Base-by-base conservation (phyloP, 1,139 yeast genomes). In the Blastobotrys buckinghamii region DNA sequence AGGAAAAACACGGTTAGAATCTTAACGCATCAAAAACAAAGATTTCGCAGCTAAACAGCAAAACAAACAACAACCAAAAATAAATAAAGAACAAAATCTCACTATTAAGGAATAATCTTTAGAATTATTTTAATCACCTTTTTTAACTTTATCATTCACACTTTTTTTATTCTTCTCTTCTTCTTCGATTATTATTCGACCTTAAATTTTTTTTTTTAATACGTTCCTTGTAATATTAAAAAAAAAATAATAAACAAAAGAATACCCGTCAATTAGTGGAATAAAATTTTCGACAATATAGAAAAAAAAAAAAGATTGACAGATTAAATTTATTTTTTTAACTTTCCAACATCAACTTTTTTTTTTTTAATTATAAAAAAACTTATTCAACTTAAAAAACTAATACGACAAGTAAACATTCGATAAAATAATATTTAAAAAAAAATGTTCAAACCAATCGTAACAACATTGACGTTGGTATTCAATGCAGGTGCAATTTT, bases 401-500 rank as follows among this genome's bases (percentile, higher is more conserved):
- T 15, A 32, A 32, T 5, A 32, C 4, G 17, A 32, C 16, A 32
- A 32, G 7, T 15, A 32, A 5, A 32, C 6, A 32, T 29, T 29
- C 12, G 33, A 10, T 13, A n/a, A n/a, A n/a, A 8, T n/a, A 13
- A 36, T 19, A 39, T 17, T 6, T 10, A 13, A 41, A 44, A 27
- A 41, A 45, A 35, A 16, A 35, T 45, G 42, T 32, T 42, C 39
- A 53, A 58, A 34, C 43, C 51, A 32, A 36, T 57, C 15, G 29
- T 38, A 33, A 51, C 52, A 27, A 35, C 52, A 17, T 30, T 53
- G 38, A 47, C 59, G 38, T 43, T 59, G 42, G 20, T 59, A 16
- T 54, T 59, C 49, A 54, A 54, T 34, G 63, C 63, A 8, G 63
- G 80, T 38, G 66, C 80, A 13, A 62, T 70, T n/a, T 64, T 84